Percentiles rank a stretch among this genome's conserved stretches.
phyloP scores from a whole-genome alignment of 257 asterid genomes.

The Przewalskia tangutica region DNA sequence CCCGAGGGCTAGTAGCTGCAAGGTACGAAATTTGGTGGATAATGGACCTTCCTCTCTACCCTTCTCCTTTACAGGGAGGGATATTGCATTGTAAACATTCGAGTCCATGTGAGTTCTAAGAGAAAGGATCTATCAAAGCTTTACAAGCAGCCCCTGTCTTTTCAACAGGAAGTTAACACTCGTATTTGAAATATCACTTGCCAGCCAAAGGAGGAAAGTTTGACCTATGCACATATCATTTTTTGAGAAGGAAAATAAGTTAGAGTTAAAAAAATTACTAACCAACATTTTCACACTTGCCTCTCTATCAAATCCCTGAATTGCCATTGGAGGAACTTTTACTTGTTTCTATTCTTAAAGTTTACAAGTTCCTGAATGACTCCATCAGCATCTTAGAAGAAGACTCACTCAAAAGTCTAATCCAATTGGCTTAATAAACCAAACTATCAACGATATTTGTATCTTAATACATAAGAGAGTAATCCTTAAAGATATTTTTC shows the following conservation, averaged over 20 bases:
- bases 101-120: not conserved
- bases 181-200: not conserved
- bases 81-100: not conserved
- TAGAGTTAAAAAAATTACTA: not conserved
- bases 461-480: not conserved
- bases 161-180: not conserved
- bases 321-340: not conserved
- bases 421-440: not conserved
- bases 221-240: not conserved
- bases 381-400: conserved; percentile 1
- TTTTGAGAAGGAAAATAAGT: too few species aligned
- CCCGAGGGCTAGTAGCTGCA: not conserved
- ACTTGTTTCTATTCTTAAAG: not conserved
- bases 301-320: not conserved
- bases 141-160: not conserved
- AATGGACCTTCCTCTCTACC: not conserved
- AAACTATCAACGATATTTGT: not conserved
- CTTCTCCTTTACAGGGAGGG: not conserved
- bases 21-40: not conserved
- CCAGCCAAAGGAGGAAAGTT: not conserved
- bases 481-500: not conserved
- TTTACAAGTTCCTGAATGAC: not conserved
- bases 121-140: not conserved
- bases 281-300: not conserved
- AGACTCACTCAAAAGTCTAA: not conserved